Percentiles rank a stretch among this genome's conserved stretches.
These are phyloP conservation scores for Phyllosticta paracitricarpa DNA, from an alignment of 2,329 filamentous ascomycete species.

Conservation along the genomic window DNA sequence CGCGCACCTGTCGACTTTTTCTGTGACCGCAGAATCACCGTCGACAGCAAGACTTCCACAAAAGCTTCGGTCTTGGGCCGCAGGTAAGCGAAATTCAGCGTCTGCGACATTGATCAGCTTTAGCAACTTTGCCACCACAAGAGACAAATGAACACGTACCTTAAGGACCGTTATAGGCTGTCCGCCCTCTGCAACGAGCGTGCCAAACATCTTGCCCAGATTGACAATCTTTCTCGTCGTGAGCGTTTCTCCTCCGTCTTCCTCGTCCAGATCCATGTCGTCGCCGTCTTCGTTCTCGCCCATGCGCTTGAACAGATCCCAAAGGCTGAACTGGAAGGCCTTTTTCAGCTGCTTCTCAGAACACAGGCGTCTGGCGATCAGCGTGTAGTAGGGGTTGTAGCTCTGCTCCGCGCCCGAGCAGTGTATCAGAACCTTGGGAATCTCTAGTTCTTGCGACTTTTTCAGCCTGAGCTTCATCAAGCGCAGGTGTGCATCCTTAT, in stretches of 20 bases:
- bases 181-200: constrained; percentile 49
- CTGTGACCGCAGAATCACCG: constrained; percentile 59
- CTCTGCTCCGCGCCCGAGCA: constrained; percentile 72
- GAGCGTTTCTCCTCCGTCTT: constrained; percentile 40
- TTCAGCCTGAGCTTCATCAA: constrained; percentile 77
- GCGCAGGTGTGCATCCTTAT: constrained; percentile 70
- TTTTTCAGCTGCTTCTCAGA: constrained; percentile 65
- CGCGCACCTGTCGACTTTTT: constrained; percentile 34
- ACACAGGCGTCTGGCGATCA: constrained; percentile 73
- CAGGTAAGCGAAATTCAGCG: constrained; percentile 68
- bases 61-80: constrained; percentile 69
- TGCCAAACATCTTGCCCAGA: constrained; percentile 56
- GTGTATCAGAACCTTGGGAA: constrained; percentile 78
- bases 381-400: constrained; percentile 89
- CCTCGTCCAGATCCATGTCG: constrained; percentile 44
- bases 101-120: constrained; percentile 29
- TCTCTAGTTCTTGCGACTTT: constrained; percentile 74
- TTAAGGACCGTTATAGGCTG: constrained; percentile 49
- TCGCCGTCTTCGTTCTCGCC: constrained; percentile 63
- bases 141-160: constrained; percentile 17
- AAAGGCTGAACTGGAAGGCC: constrained; percentile 78
- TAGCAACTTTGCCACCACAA: background rate
- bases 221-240: constrained; percentile 54
- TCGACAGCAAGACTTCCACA: constrained; percentile 70
- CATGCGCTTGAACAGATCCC: constrained; percentile 74